phyloP scores from a whole-genome alignment of 345 rosid species.

The Murraya paniculata region DNA sequence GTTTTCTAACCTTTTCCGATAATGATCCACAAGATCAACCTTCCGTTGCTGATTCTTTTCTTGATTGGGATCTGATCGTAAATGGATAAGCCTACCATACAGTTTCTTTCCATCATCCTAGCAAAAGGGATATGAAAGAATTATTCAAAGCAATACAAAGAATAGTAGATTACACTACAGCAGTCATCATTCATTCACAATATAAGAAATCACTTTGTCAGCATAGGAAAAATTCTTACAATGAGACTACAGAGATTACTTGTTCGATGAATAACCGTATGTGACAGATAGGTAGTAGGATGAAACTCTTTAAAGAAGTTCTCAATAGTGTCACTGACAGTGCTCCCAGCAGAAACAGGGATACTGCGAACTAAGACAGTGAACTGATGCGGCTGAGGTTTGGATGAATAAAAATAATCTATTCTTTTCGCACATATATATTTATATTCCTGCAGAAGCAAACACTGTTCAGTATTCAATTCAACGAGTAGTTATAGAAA shows the following conservation, averaged over 20 bases:
- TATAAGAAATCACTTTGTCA: not conserved
- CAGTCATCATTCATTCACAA: not conserved
- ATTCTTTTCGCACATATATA: slow-evolving; percentile 70
- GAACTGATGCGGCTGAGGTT: slow-evolving; percentile 92
- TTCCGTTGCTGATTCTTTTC: slow-evolving; percentile 40
- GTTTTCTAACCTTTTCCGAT: slow-evolving; percentile 61
- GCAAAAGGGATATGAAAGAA: not conserved
- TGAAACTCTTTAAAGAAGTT: slow-evolving; percentile 71
- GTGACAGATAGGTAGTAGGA: slow-evolving; percentile 73
- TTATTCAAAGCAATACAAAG: not conserved
- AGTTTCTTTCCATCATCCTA: slow-evolving; percentile 59
- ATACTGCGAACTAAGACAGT: slow-evolving; percentile 78
- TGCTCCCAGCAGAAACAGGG: slow-evolving; percentile 66
- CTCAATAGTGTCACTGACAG: slow-evolving; percentile 75
- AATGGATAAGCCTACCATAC: slow-evolving; percentile 42
- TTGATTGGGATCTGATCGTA: slow-evolving; percentile 47
- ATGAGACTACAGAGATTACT: slow-evolving; percentile 63
- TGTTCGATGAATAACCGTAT: slow-evolving; percentile 70
- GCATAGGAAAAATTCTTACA: slow-evolving; percentile 41
- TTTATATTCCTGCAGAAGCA: slow-evolving; percentile 69
- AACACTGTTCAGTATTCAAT: slow-evolving; percentile 9
- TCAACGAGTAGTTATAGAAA: not conserved
- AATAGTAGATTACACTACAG: not conserved
- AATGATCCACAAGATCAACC: slow-evolving; percentile 63
- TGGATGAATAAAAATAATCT: slow-evolving; percentile 67